Evolutionary conservation across 768 basidiomycete species (phyloP), one percentile per base, ranked within the genome.

Genomic region (Lactarius vividus): DNA sequence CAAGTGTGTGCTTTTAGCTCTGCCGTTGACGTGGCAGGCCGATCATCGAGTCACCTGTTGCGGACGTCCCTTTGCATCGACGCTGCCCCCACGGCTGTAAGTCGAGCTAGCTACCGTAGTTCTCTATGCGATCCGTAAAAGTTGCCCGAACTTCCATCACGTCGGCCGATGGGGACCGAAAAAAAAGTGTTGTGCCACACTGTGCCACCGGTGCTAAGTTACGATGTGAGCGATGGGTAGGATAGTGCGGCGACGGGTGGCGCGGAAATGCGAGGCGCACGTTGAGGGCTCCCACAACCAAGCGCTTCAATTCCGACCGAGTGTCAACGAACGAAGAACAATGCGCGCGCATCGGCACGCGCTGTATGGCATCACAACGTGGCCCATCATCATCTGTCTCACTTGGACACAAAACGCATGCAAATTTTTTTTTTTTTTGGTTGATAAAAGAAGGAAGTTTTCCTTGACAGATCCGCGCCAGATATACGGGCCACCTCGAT

Each of bases 381-480:
- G 49, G 23, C 49, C 49, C 49, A 49, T 52, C 26, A 52, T 52
- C 49, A 52, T 26, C 49, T 13, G 49, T 26, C 49, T 49, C 26
- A 23, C n/a, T 13, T 6, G 13, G 15, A 39, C 37, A 39, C 37
- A 39, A 35, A 35, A 37, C 37, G 28, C 49, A 26, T 28, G 13
- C 13, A 3, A 10, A n/a, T n/a, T n/a, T 2, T 23, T 46, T 23
- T 46, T 23, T n/a, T 23, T 23, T 49, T 49, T 23, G 33, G 9
- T 33, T 46, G 8, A 49, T 26, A 35, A 46, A 61, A 61, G 49
- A 20, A 15, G 37, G 16, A 42, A 42, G 42, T 4, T 42, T 33
- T 55, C 53, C 23, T 39, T 18, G 18, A 18, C 52, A 16, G 61
- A 61, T 61, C 61, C 37, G 61, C 53, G 52, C 46, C 7, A n/a